These are phyloP conservation scores for Solanum pimpinellifolium DNA, from an alignment of 257 asterid genomes.

Conservation along the genomic window DNA sequence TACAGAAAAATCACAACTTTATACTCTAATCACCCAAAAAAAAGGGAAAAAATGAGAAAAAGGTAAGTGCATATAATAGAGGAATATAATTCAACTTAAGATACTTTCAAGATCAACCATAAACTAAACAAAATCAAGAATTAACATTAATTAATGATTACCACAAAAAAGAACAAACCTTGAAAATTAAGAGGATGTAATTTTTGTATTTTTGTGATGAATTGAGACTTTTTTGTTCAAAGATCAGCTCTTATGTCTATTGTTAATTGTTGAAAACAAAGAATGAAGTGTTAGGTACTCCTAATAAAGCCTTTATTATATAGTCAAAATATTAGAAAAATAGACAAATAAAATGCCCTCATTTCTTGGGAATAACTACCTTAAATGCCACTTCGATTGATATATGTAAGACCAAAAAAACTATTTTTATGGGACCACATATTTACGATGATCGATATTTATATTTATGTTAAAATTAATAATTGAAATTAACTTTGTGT, in stretches of 20 bases:
- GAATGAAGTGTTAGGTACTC: neutral
- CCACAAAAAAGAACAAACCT: neutral
- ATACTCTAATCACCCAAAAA: neutral
- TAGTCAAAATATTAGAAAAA: neutral
- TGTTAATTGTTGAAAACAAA: neutral
- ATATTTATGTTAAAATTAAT: too few relatives aligned
- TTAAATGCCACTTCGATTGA: neutral
- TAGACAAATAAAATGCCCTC: neutral
- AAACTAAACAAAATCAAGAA: neutral
- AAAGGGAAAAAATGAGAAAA: neutral
- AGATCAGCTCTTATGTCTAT: neutral
- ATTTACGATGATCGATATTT: neutral
- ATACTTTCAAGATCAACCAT: neutral
- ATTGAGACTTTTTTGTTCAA: neutral
- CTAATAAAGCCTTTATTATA: neutral
- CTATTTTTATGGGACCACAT: neutral
- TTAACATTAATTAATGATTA: neutral
- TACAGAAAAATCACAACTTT: neutral
- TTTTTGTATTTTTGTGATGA: neutral
- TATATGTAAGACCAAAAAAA: neutral
- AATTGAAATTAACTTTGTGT: fast-evolving
- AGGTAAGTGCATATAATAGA: neutral
- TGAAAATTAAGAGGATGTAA: neutral
- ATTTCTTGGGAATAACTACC: neutral
- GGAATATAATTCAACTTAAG: neutral